Evolutionary conservation across 768 basidiomycete species (phyloP), one percentile per base, ranked within the genome.

Genomic region (Lactifluus pinguis): DNA sequence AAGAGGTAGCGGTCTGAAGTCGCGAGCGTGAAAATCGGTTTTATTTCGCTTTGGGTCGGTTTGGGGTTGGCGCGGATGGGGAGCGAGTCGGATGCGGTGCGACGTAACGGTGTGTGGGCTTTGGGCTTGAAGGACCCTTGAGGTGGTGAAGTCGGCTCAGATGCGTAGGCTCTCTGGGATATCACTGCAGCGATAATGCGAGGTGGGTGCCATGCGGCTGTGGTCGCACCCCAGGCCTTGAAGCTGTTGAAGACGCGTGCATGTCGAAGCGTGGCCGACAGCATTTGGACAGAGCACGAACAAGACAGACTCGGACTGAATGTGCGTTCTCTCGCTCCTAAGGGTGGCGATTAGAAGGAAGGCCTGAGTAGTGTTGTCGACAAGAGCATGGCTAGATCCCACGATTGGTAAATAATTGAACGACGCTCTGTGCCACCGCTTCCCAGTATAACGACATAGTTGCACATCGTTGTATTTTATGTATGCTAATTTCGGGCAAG

Each of bases 51-150:
- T 48, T 89, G 81, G 10, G 93, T 94, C 7, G 89, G 88, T 4
- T 89, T 93, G 10, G 89, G 90, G 66, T 89, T 93, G 25, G 85
- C 78, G 53, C 93, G 87, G 63, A 95, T 90, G 7, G 91, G 86
- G 47, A 90, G 78, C 2, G 93, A 97, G 6, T 83, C 92, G 15
- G 89, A 82, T 15, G 93, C 93, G 7, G 91, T 82, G 49, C 92
- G 83, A 49, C 93, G 82, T 4, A 92, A 80, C 1, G 90, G 81
- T 4, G 91, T 92, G 6, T 84, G 80, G 17, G 85, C 83, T 69
- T 91, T 92, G n/a, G 89, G 89, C 70, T 89, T 92, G 48, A 62
- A 53, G 39, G 57, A 7, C 10, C 52, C 52, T 4, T 49, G 61
- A 25, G 25, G 25, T 21, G 45, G 30, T 30, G 21, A 17, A 3